These are phyloP conservation scores for Trichophyton verrucosum DNA, from an alignment of 2,329 filamentous ascomycete species.

Conservation along the genomic window DNA sequence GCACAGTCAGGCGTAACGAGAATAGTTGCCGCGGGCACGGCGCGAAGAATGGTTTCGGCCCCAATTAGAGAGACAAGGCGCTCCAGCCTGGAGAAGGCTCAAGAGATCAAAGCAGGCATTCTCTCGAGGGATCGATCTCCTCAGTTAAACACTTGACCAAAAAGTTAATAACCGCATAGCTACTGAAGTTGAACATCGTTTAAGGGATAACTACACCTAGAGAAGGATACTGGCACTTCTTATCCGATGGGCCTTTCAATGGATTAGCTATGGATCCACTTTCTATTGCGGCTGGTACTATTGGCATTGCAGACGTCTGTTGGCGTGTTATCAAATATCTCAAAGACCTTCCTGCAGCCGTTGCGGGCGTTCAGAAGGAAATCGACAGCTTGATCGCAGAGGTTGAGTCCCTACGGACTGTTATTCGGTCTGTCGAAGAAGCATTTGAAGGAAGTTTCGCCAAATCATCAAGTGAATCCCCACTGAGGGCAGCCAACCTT, in stretches of 20 bases:
- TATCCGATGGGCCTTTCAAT: neutral
- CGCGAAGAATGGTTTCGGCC: neutral
- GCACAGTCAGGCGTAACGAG: neutral
- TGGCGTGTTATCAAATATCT: constrained; percentile 11
- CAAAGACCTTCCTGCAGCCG: constrained; percentile 7
- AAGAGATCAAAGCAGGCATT: no score
- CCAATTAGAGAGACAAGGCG: no score
- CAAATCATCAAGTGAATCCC: neutral
- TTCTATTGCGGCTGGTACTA: constrained; percentile 9
- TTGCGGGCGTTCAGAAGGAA: constrained; percentile 11
- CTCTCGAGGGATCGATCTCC: neutral
- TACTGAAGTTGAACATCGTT: no score
- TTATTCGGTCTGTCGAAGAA: constrained; percentile 7
- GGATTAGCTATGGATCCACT: constrained; percentile 9
- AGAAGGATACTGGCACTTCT: neutral
- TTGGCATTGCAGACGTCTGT: constrained; percentile 10
- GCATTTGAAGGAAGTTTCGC: neutral
- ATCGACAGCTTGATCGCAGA: constrained; percentile 12
- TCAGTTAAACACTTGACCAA: no score
- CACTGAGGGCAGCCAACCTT: neutral
- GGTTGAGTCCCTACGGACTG: constrained; percentile 10
- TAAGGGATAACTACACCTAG: no score
- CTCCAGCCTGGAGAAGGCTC: no score
- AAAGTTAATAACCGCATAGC: no score
- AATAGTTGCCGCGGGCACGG: neutral